A percentile compares a stretch with the other conserved stretches of the same genome.
Evolutionary conservation across 2,329 filamentous ascomycete genomes (phyloP).

Genomic region (Xylariaceae sp.): DNA sequence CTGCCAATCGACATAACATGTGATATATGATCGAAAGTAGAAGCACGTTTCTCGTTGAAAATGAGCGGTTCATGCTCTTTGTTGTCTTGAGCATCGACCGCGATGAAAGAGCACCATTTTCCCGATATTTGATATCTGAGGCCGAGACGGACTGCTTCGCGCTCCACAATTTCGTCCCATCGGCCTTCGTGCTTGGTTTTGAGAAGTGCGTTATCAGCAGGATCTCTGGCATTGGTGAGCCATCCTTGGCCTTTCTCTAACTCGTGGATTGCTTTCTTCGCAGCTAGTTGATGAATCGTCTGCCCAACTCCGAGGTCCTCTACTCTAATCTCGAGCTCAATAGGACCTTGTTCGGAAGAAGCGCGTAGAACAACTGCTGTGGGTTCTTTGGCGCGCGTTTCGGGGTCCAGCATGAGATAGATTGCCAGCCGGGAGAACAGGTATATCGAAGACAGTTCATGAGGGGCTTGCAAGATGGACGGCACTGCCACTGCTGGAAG

Average conservation of each 20-base stretch:
- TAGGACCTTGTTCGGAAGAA: slow-evolving; percentile 8
- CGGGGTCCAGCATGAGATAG: slow-evolving; percentile 14
- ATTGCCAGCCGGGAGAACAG: slow-evolving; percentile 12
- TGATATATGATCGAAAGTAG: too few species aligned
- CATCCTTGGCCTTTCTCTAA: slow-evolving; percentile 14
- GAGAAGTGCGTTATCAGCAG: background rate
- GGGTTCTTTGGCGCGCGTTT: slow-evolving; percentile 6
- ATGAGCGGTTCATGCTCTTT: background rate
- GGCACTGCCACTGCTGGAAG: slow-evolving; percentile 4
- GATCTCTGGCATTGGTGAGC: slow-evolving; percentile 5
- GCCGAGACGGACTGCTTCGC: slow-evolving; percentile 11
- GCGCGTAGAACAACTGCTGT: slow-evolving; percentile 13
- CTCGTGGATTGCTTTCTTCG: slow-evolving; percentile 12
- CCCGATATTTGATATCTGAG: slow-evolving; percentile 8
- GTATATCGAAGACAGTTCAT: slow-evolving; percentile 9
- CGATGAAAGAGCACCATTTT: slow-evolving; percentile 14
- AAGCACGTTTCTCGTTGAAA: too few species aligned
- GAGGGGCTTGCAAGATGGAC: slow-evolving; percentile 11
- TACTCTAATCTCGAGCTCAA: slow-evolving; percentile 14
- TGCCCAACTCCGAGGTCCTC: slow-evolving; percentile 14
- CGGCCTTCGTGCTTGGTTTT: slow-evolving; percentile 2
- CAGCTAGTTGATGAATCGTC: slow-evolving; percentile 17
- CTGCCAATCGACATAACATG: too few species aligned
- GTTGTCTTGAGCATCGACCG: background rate
- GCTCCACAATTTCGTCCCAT: slow-evolving; percentile 11